Conservation (phyloP, 2,329 filamentous ascomycete species). For the Trichoderma sp. region DNA sequence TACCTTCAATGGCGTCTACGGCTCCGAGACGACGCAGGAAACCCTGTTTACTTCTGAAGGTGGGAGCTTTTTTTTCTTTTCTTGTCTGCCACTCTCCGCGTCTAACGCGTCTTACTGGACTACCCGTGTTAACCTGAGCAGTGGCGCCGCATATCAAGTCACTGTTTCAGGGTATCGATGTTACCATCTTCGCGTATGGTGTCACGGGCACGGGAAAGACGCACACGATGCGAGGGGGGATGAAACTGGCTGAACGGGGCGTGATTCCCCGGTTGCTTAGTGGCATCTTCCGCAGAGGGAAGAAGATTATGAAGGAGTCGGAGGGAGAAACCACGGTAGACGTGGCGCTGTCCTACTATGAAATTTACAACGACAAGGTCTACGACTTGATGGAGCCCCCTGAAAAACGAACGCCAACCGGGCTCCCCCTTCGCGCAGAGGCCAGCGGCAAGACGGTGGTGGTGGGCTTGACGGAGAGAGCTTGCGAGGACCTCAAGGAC, state of each 20-base stretch:
- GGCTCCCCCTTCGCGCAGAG: constrained; percentile 78
- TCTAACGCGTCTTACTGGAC: constrained; percentile 2
- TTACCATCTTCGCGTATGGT: constrained; percentile 89
- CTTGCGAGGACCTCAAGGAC: constrained; percentile 81
- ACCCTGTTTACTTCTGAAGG: constrained; percentile 86
- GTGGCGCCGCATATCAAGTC: constrained; percentile 88
- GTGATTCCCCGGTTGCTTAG: constrained; percentile 84
- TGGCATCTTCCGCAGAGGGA: constrained; percentile 77
- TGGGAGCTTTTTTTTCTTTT: constrained; percentile 38
- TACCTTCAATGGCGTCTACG: constrained; percentile 91
- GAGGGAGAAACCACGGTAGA: constrained; percentile 65
- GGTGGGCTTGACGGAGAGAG: constrained; percentile 77
- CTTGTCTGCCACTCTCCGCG: background rate
- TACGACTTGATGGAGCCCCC: constrained; percentile 85
- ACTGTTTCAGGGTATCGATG: constrained; percentile 82
- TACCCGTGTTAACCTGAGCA: constrained; percentile 39
- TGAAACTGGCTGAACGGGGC: constrained; percentile 79
- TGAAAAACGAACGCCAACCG: constrained; percentile 79
- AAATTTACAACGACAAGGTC: constrained; percentile 96
- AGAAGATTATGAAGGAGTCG: constrained; percentile 80
- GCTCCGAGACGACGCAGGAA: constrained; percentile 75
- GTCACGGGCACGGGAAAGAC: constrained; percentile 94
- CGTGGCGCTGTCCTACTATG: constrained; percentile 84
- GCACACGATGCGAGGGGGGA: constrained; percentile 90
- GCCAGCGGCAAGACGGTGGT: constrained; percentile 85